Evolutionary conservation across 2,329 filamentous ascomycete species (phyloP).

Genomic region (Dothistroma septosporum): DNA sequence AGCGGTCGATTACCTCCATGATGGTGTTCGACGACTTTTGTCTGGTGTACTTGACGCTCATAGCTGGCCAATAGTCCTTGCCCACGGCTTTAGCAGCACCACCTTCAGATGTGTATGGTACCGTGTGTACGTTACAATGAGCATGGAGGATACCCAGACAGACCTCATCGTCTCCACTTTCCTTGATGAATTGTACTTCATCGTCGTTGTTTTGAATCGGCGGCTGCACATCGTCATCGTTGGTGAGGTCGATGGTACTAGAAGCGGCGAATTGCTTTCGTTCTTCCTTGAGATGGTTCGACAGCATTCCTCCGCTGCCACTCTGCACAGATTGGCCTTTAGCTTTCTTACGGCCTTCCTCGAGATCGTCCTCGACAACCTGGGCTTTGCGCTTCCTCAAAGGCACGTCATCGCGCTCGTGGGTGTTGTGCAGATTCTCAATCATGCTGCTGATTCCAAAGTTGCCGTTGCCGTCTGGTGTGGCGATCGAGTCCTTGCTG

Average conservation of each 20-base stretch:
- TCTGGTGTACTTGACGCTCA: conserved; percentile 66
- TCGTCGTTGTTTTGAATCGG: conserved; percentile 20
- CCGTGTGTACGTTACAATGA: conserved; percentile 21
- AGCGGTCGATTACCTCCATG: conserved; percentile 71
- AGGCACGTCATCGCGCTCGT: conserved; percentile 58
- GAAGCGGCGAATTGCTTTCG: conserved; percentile 43
- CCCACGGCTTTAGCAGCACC: conserved; percentile 11
- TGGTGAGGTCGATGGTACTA: conserved; percentile 49
- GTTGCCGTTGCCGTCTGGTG: not conserved
- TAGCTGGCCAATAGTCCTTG: conserved; percentile 57
- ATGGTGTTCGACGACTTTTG: conserved; percentile 38
- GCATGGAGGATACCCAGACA: conserved; percentile 26
- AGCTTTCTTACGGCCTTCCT: conserved; percentile 34
- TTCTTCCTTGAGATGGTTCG: conserved; percentile 63
- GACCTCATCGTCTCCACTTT: conserved; percentile 23
- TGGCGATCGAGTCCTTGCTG: not conserved
- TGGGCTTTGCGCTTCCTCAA: conserved; percentile 58
- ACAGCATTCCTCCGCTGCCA: conserved; percentile 55
- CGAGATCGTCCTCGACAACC: conserved; percentile 38
- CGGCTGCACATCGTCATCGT: conserved; percentile 37
- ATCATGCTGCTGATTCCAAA: conserved; percentile 59
- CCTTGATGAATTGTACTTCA: conserved; percentile 15
- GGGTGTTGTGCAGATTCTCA: conserved; percentile 71
- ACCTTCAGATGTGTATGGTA: conserved; percentile 19
- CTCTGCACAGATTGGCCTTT: conserved; percentile 45